Evolutionary conservation across 1,284 basidiomycete species (phyloP).

Genomic region (Ustilago shanxiensis): DNA sequence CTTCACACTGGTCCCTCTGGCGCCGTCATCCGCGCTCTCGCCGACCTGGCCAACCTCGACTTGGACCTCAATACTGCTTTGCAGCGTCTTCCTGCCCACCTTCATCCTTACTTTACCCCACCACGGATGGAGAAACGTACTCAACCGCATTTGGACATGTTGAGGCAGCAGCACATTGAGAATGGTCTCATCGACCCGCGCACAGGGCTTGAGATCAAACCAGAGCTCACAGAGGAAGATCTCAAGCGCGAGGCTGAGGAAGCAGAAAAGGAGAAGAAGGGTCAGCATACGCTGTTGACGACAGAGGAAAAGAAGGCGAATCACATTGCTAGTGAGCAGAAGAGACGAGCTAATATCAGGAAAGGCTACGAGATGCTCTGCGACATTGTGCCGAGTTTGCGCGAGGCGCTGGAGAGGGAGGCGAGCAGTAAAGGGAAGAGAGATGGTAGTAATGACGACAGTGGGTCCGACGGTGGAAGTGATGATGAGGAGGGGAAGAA

Average conservation of each 20-base stretch:
- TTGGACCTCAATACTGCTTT: conserved; percentile 34
- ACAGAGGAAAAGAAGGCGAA: conserved; percentile 90
- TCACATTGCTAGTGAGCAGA: conserved; percentile 92
- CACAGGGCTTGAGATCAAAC: conserved; percentile 43
- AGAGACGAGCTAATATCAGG: conserved; percentile 86
- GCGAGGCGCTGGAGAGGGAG: conserved; percentile 69
- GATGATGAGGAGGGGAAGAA: conserved; percentile 25
- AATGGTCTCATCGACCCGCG: conserved; percentile 37
- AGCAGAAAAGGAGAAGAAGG: conserved; percentile 45
- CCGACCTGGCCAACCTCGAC: conserved; percentile 39
- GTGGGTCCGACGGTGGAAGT: conserved; percentile 6
- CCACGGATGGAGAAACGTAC: conserved; percentile 42
- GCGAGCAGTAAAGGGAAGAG: conserved; percentile 21
- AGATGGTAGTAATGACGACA: conserved; percentile 19
- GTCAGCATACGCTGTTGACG: conserved; percentile 76
- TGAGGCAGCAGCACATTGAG: conserved; percentile 43
- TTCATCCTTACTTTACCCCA: conserved; percentile 30
- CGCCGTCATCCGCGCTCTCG: conserved; percentile 29
- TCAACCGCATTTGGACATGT: conserved; percentile 54
- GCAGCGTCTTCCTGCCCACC: conserved; percentile 16
- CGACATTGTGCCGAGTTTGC: conserved; percentile 79
- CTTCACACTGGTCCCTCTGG: conserved; percentile 36
- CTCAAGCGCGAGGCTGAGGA: conserved; percentile 37
- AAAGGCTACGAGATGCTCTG: conserved; percentile 88
- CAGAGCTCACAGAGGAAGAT: conserved; percentile 31